Evolutionary conservation across 345 rosid species (phyloP), one percentile per base, ranked within the genome.

Genomic region (Euphorbia pulcherrima): DNA sequence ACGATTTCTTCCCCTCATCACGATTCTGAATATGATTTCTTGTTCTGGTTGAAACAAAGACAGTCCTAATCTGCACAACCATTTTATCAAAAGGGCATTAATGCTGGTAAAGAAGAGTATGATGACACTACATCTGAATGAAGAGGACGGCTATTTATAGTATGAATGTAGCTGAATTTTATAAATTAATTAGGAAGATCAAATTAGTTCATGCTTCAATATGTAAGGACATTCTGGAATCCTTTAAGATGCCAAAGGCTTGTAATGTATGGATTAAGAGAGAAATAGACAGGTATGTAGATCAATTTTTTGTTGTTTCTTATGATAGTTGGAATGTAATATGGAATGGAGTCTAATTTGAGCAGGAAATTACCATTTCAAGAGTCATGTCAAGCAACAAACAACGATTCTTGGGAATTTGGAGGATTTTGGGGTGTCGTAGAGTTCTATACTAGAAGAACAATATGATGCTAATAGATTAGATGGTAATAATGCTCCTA

Each of bases 351-450:
- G 72, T 7, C 66, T 83, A 83, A 63, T 55, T 92, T n/a, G n/a
- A n/a, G n/a, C n/a, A n/a, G n/a, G n/a, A n/a, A n/a, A n/a, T n/a
- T n/a, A n/a, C n/a, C n/a, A 66, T 88, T 88, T 79, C 96, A 92
- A 68, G 93, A 88, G 84, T 90, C 98, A 92, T 82, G 97, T 88
- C 23, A 67, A 75, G 64, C 97, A 90, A 33, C 96, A 88, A 77
- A 97, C 89, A 7, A 86, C 98, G 0, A 93, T 93, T 75, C 84
- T 93, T 68, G 97, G 98, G 62, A 90, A 93, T 69, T 68, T 93
- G 87, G 97, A 90, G 72, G 82, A 82, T 18, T 72, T 86, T 65
- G 90, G 97, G 60, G 85, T 79, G 62, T 60, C 90, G 72, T 84
- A 75, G 74, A 83, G 77, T 39, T 70, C 67, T 41, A n/a, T 23